Percentiles rank a stretch among this genome's conserved stretches.
Evolutionary conservation across 2,329 filamentous ascomycete genomes (phyloP).

Genomic region (Phaeoacremonium minimum): DNA sequence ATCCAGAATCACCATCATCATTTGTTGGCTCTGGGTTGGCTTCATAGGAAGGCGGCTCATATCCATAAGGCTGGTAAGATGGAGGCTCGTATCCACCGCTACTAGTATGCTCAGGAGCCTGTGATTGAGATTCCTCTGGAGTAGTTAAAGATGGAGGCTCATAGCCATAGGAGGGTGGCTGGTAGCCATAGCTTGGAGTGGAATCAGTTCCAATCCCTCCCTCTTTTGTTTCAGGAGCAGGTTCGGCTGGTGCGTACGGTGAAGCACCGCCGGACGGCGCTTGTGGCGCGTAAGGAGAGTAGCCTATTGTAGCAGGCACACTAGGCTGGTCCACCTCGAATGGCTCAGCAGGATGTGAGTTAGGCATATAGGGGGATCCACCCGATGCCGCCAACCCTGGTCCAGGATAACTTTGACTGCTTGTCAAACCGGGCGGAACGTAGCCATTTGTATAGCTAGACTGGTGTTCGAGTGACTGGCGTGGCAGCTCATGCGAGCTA

Average conservation of each 20-base stretch:
- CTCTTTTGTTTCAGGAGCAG: constrained; percentile 3
- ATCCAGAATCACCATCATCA: constrained; percentile 40
- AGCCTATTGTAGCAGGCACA: constrained; percentile 5
- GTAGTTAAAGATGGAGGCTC: constrained; percentile 37
- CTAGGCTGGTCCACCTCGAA: constrained; percentile 4
- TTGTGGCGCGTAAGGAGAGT: constrained; percentile 8
- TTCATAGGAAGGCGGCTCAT: constrained; percentile 52
- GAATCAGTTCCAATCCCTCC: constrained; percentile 1
- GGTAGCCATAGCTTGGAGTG: constrained; percentile 25
- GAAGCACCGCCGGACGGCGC: constrained; percentile 10
- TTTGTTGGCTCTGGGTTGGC: constrained; percentile 38
- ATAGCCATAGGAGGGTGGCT: constrained; percentile 46
- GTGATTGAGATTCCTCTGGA: constrained; percentile 17
- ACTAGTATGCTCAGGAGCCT: constrained; percentile 18
- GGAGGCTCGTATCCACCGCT: constrained; percentile 55
- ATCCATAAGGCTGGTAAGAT: constrained; percentile 55
- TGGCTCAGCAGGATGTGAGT: constrained; percentile 9
- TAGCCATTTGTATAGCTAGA: constrained; percentile 25
- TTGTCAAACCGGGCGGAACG: constrained; percentile 20
- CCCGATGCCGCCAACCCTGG: constrained; percentile 13
- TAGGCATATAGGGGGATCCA: constrained; percentile 18
- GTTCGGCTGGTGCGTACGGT: constrained; percentile 10
- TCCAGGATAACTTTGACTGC: constrained; percentile 24
- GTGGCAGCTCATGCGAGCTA: constrained; percentile 34
- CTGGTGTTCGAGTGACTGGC: constrained; percentile 33